Evolutionary conservation across 1,284 basidiomycete genomes (phyloP), one percentile per base, ranked within the genome.

Genomic region (Vanrija sp.): DNA sequence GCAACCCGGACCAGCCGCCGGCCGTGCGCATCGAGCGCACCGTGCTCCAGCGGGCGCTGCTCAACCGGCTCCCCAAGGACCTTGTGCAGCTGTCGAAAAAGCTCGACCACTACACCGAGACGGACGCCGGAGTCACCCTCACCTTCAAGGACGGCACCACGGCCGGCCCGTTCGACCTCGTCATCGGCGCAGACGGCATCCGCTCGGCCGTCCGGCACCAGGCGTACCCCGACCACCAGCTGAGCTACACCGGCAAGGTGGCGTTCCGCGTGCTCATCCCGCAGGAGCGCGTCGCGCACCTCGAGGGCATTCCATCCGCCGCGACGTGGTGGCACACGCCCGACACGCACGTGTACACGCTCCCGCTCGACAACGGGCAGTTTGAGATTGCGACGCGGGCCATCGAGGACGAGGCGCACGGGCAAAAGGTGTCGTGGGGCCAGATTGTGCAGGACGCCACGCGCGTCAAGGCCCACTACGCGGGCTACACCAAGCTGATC

Each of bases 181-280:
- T 71, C 19, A 52, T 71, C 22, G 68, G 68, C 4, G 68, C 65
- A 2, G 68, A 71, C 46, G 68, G 68, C 4, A 64, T 71, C 16
- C 60, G 68, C 15, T 67, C 65, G 7, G 65, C 49, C 22, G 65
- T 71, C 18, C 59, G 68, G 20, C 44, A 56, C 38, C 48, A 62
- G 39, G 48, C 59, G 3, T 64, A 63, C 57, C 68, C 68, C 9
- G 55, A 64, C 3, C 66, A 68, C 53, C 49, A 51, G 20, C 54
- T 68, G 37, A 44, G 41, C 14, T 69, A 62, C 53, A 64, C 66
- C 16, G 67, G 67, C 50, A 67, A 62, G 51, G 62, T 64, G 3
- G 64, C 64, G 18, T 65, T 56, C 44, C 59, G 66, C 15, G 55
- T 57, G 12, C 27, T 68, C 25, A 60, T 64, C 23, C 66, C 59